These are phyloP conservation scores for Geranomyces variabilis DNA, from an alignment of 192 early-diverging fungal genomes.

Conservation along the genomic window DNA sequence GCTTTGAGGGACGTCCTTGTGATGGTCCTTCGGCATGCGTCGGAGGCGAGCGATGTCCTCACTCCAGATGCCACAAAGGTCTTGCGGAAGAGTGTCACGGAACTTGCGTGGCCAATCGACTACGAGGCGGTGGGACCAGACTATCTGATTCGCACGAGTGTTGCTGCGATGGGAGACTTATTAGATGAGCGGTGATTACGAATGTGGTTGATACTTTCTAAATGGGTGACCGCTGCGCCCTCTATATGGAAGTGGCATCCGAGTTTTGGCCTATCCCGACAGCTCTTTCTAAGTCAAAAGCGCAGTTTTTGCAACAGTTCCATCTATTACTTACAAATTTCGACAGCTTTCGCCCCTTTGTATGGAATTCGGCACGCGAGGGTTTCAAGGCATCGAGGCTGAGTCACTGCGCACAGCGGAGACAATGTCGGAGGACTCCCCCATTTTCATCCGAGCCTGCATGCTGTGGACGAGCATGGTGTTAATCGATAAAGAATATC, in stretches of 20 bases:
- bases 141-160: slow-evolving; percentile 4
- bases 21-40: slow-evolving; percentile 1
- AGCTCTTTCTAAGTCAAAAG: no score
- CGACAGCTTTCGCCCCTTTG: no score
- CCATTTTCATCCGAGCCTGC: no score
- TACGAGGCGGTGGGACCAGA: not conserved
- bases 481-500: no score
- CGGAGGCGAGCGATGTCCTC: not conserved
- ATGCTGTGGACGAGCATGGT: no score
- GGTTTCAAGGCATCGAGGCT: no score
- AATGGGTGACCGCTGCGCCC: not conserved
- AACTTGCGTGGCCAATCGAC: slow-evolving; percentile 16
- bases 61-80: slow-evolving; percentile 17
- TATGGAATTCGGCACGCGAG: no score
- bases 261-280: no score
- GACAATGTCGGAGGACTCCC: no score
- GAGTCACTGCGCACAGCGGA: no score
- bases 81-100: slow-evolving; percentile 14
- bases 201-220: not conserved
- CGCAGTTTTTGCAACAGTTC: no score
- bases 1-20: not conserved
- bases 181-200: slow-evolving; percentile 2
- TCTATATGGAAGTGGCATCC: not conserved
- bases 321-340: no score
- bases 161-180: slow-evolving; percentile 4